phyloP scores from a whole-genome alignment of 371 early-diverging fungal species.

The Mortierella sp. region DNA sequence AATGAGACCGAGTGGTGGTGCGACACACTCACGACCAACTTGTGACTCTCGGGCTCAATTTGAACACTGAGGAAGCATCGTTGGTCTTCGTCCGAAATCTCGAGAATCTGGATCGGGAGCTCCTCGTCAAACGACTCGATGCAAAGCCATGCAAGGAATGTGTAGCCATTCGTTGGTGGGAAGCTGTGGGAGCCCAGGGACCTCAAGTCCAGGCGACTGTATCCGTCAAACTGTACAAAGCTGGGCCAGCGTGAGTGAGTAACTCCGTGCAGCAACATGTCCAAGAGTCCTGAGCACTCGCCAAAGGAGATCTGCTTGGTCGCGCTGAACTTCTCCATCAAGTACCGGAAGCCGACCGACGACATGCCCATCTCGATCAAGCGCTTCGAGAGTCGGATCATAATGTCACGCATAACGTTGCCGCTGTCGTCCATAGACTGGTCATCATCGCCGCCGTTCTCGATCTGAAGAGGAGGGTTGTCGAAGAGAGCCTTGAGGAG shows the following conservation, averaged over 20 bases:
- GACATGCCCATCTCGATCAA: slow-evolving; percentile 76
- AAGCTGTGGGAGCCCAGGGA: slow-evolving; percentile 59
- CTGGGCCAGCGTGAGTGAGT: slow-evolving; percentile 75
- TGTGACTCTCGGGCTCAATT: slow-evolving; percentile 66
- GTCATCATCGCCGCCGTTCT: slow-evolving; percentile 26
- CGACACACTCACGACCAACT: slow-evolving; percentile 66
- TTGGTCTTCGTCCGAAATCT: slow-evolving; percentile 66
- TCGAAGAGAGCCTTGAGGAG: slow-evolving; percentile 66
- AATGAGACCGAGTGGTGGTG: slow-evolving; percentile 67
- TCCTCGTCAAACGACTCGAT: slow-evolving; percentile 71
- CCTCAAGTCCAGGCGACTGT: slow-evolving; percentile 63
- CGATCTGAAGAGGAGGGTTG: slow-evolving; percentile 20
- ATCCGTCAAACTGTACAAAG: slow-evolving; percentile 74
- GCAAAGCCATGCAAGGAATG: slow-evolving; percentile 75
- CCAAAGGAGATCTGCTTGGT: slow-evolving; percentile 56
- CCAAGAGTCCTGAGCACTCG: slow-evolving; percentile 62
- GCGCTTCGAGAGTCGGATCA: slow-evolving; percentile 68
- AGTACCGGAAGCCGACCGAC: slow-evolving; percentile 68
- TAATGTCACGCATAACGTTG: slow-evolving; percentile 57
- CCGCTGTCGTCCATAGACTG: slow-evolving; percentile 19
- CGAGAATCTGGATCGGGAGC: slow-evolving; percentile 63
- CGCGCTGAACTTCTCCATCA: slow-evolving; percentile 70
- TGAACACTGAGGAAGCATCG: slow-evolving; percentile 59
- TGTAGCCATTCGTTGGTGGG: slow-evolving; percentile 74
- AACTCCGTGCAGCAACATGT: slow-evolving; percentile 72